Percentiles rank a stretch among this genome's conserved stretches.
Conservation (phyloP, 1,284 basidiomycete species). For the Pseudozyma thailandica region DNA sequence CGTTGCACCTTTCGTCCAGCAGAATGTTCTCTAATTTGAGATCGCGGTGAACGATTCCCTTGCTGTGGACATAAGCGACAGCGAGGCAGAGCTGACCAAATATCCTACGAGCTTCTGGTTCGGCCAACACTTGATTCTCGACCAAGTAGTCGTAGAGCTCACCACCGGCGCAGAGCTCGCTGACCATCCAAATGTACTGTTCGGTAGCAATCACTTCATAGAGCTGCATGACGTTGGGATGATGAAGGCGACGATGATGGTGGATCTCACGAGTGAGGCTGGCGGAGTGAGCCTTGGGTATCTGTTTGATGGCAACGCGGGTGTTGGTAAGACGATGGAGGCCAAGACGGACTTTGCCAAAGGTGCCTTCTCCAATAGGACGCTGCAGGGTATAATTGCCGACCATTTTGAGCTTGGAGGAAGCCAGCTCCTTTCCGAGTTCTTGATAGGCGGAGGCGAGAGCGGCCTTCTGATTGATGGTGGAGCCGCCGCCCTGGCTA, state of each 20-base stretch:
- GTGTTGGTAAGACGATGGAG: conserved; percentile 82
- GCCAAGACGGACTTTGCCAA: conserved; percentile 91
- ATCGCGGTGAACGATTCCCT: conserved; percentile 70
- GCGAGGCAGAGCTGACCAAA: conserved; percentile 70
- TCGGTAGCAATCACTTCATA: conserved; percentile 98
- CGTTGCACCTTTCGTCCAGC: conserved; percentile 69
- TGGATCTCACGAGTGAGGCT: conserved; percentile 95
- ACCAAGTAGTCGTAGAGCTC: conserved; percentile 71
- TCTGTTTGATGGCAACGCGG: conserved; percentile 89
- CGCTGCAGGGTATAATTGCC: conserved; percentile 95
- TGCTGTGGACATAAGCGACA: conserved; percentile 69
- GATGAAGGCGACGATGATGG: conserved; percentile 94
- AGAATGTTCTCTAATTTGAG: conserved; percentile 73
- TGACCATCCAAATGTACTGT: conserved; percentile 92
- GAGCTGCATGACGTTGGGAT: conserved; percentile 92
- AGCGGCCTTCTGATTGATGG: conserved; percentile 58
- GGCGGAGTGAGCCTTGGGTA: conserved; percentile 82
- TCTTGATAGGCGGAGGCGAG: conserved; percentile 94
- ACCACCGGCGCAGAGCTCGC: conserved; percentile 94
- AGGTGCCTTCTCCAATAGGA: conserved; percentile 92
- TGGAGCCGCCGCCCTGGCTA: conserved; percentile 28
- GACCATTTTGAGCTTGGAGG: conserved; percentile 85
- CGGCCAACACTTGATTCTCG: conserved; percentile 65
- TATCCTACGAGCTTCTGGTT: conserved; percentile 66
- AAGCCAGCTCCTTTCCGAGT: conserved; percentile 91